Conservation (phyloP, 73 alveolate species). For the Symbiodinium natans region DNA sequence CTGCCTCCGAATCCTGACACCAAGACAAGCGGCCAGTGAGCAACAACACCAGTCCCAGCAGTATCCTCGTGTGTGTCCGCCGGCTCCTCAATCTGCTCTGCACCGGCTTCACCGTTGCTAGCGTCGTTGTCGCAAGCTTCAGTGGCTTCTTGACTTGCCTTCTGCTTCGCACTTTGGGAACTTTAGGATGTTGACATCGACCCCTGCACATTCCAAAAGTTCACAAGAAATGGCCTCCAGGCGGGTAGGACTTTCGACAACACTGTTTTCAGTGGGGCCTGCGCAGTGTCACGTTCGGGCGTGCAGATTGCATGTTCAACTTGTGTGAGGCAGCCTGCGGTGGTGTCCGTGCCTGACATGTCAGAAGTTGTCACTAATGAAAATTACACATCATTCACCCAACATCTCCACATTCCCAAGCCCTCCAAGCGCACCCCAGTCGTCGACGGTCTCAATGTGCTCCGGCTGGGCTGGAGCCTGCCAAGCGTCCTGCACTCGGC, state of each 20-base stretch:
- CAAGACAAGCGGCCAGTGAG: background rate
- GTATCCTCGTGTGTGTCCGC: background rate
- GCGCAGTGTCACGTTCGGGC: background rate
- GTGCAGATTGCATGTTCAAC: no score
- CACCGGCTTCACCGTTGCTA: background rate
- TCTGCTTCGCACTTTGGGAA: no score
- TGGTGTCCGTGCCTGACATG: background rate
- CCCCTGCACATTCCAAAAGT: no score
- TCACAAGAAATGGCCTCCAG: no score
- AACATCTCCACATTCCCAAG: no score
- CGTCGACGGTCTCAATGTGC: background rate
- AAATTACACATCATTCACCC: no score
- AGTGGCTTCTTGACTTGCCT: background rate
- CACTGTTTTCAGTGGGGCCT: conserved; percentile 20
- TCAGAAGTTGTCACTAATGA: no score
- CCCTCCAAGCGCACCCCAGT: no score
- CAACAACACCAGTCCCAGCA: background rate
- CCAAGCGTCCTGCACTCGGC: background rate
- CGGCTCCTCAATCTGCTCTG: background rate
- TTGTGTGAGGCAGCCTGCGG: background rate
- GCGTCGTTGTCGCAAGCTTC: no score
- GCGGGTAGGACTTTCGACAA: background rate
- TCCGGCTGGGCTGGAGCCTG: background rate
- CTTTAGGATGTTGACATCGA: no score
- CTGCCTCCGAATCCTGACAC: background rate